A percentile compares a stretch with the other conserved stretches of the same genome.
phyloP scores from a whole-genome alignment of 2,329 filamentous ascomycete species.

The Colletotrichum tofieldiae region DNA sequence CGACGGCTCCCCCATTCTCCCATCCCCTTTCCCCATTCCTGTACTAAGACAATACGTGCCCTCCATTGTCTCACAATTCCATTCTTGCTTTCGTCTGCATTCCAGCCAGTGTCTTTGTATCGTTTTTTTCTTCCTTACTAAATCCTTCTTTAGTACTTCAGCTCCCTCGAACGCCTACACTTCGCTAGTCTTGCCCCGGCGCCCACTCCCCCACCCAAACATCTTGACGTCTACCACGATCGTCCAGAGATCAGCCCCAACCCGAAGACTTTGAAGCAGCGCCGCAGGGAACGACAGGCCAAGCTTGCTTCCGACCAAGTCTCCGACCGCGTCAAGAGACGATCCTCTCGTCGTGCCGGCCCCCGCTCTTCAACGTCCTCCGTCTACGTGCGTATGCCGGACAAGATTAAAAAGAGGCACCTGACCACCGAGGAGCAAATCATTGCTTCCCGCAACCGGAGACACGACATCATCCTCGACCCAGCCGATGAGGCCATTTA shows the following conservation, averaged over 20 bases:
- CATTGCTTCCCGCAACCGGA: constrained; percentile 68
- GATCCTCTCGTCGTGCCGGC: constrained; percentile 51
- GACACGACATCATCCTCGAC: constrained; percentile 60
- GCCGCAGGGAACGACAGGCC: constrained; percentile 34
- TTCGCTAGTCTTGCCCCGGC: constrained; percentile 56
- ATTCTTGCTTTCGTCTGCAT: constrained; percentile 27
- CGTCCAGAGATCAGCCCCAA: constrained; percentile 19
- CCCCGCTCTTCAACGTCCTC: constrained; percentile 66
- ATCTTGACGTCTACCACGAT: constrained; percentile 33
- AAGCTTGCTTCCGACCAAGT: constrained; percentile 50
- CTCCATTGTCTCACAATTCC: constrained; percentile 46
- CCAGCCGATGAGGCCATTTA: constrained; percentile 71
- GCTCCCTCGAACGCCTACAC: constrained; percentile 78
- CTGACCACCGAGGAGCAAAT: constrained; percentile 82
- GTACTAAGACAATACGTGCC: constrained; percentile 58
- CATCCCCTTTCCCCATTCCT: constrained; percentile 51
- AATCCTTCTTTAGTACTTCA: constrained; percentile 74
- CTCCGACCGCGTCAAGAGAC: constrained; percentile 50
- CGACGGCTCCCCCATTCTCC: constrained; percentile 17
- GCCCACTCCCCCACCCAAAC: constrained; percentile 29
- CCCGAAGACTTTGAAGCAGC: constrained; percentile 43
- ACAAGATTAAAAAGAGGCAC: constrained; percentile 80
- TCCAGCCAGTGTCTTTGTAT: constrained; percentile 27
- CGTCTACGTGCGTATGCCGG: constrained; percentile 80
- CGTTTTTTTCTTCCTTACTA: constrained; percentile 31